A percentile compares a stretch with the other conserved stretches of the same genome.
These are phyloP conservation scores for Boletus bicolor DNA, from an alignment of 768 basidiomycete genomes.

Conservation along the genomic window DNA sequence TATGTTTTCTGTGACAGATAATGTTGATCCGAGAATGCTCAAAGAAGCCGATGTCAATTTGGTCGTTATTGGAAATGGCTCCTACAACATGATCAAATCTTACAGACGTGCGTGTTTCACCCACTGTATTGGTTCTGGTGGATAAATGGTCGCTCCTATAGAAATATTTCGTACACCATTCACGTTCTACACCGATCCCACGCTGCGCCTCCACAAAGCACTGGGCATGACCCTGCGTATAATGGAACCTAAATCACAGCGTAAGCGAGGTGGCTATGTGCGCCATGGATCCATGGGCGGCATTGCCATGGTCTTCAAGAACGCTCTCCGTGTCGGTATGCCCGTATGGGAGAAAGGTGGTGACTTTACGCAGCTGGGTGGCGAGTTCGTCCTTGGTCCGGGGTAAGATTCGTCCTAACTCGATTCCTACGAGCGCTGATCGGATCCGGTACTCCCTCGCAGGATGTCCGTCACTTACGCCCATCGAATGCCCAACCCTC, in stretches of 20 bases:
- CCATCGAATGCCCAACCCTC: constrained; percentile 79
- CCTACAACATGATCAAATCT: constrained; percentile 69
- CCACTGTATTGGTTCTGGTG: not conserved
- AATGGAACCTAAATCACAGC: constrained; percentile 39
- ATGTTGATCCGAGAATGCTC: constrained; percentile 46
- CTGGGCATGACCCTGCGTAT: constrained; percentile 70
- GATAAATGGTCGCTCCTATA: constrained; percentile 12
- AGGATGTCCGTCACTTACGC: constrained; percentile 70
- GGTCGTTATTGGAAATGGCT: constrained; percentile 77
- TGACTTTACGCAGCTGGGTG: constrained; percentile 76
- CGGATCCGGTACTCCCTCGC: not conserved
- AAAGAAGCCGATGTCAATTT: constrained; percentile 52
- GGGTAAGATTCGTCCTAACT: constrained; percentile 46
- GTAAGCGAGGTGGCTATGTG: constrained; percentile 56
- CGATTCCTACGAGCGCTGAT: not conserved
- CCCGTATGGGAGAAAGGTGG: constrained; percentile 81
- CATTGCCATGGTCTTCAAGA: constrained; percentile 69
- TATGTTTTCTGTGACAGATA: constrained; percentile 60
- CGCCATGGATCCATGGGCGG: constrained; percentile 64
- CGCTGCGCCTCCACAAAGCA: constrained; percentile 60
- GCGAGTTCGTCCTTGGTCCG: constrained; percentile 79
- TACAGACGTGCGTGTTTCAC: constrained; percentile 52
- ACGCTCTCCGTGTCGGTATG: constrained; percentile 72
- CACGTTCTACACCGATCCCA: constrained; percentile 77
- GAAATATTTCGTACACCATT: constrained; percentile 73